Evolutionary conservation across 2,329 filamentous ascomycete genomes (phyloP).

Genomic region (Colletotrichum liaoningense): DNA sequence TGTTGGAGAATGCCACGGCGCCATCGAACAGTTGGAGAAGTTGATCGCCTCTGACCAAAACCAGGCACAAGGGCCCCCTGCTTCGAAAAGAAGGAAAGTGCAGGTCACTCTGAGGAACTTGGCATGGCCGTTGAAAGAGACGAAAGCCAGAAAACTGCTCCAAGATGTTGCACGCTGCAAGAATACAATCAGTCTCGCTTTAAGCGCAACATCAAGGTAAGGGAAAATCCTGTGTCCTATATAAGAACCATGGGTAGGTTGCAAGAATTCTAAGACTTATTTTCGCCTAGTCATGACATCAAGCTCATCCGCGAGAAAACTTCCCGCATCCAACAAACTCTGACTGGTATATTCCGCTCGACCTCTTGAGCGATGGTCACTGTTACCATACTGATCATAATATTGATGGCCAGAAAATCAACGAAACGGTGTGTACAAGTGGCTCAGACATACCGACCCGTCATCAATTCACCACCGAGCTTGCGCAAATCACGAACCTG

Average conservation of each 20-base stretch:
- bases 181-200: background rate
- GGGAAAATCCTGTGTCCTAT: accelerated
- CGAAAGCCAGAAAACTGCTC: background rate
- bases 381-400: background rate
- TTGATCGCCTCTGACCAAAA: background rate
- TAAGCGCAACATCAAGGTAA: background rate
- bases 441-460: background rate
- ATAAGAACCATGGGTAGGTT: accelerated
- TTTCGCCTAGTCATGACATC: background rate
- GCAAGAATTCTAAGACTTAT: background rate
- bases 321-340: background rate
- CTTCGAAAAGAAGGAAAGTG: background rate
- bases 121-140: constrained; percentile 1
- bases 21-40: background rate
- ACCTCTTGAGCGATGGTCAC: background rate
- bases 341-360: background rate
- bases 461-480: background rate
- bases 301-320: background rate
- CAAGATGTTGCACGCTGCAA: background rate
- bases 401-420: background rate
- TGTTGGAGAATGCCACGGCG: background rate
- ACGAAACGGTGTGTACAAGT: background rate
- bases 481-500: background rate
- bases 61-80: accelerated
- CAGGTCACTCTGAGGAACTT: background rate